Conservation (phyloP, 306 rosid genomes). For the Prunus dulcis region DNA sequence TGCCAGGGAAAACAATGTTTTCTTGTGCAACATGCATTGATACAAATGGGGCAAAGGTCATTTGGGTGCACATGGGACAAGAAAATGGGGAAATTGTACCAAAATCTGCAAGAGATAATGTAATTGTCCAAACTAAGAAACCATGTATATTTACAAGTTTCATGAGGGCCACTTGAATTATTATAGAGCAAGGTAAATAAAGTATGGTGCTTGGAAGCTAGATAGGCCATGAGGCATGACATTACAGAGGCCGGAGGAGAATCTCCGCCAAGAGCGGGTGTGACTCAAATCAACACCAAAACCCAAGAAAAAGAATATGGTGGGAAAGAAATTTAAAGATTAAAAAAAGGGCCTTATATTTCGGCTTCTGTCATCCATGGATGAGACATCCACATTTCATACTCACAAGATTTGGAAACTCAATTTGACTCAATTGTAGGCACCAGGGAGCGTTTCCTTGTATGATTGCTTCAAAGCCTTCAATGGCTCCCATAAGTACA, state of each 20-base stretch:
- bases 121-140: not conserved
- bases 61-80: not conserved
- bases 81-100: not conserved
- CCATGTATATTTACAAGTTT: not conserved
- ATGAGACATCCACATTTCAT: not conserved
- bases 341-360: not conserved
- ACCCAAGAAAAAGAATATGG: not conserved
- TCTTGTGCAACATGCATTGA: not conserved
- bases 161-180: not conserved
- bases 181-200: not conserved
- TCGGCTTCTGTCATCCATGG: conserved; percentile 3
- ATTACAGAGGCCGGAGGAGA: not conserved
- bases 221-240: not conserved
- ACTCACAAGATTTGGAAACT: conserved; percentile 1
- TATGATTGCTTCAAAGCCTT: not conserved
- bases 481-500: not conserved
- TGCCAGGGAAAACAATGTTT: not conserved
- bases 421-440: not conserved
- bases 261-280: not conserved
- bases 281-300: conserved; percentile 4
- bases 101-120: not conserved
- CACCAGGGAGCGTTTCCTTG: not conserved
- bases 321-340: not conserved
- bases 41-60: not conserved
- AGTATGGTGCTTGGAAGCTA: not conserved